These are phyloP conservation scores for Mesotaenium endlicherianum DNA, from an alignment of 139 green algal genomes.

Conservation along the genomic window DNA sequence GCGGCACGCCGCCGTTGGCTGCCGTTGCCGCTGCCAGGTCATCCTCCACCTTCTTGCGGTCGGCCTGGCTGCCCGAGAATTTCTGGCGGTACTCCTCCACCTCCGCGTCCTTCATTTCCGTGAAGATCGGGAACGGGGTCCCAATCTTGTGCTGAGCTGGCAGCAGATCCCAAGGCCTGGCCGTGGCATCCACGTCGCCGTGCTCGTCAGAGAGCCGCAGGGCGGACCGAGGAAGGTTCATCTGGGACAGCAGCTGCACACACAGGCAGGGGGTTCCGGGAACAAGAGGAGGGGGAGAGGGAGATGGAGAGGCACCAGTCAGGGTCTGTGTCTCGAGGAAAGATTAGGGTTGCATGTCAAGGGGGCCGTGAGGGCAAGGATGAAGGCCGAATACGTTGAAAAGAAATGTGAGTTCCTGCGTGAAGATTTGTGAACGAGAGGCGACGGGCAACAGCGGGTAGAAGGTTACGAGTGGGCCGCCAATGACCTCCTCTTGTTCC, in stretches of 20 bases:
- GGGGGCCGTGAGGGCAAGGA: no score
- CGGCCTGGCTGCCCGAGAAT: slow-evolving; percentile 46
- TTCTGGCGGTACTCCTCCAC: slow-evolving; percentile 15
- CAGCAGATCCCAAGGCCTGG: slow-evolving; percentile 50
- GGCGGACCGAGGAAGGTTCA: slow-evolving; percentile 31
- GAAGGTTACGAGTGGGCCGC: no score
- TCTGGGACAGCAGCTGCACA: slow-evolving; percentile 27
- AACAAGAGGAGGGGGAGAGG: neutral
- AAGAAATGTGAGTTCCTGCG: no score
- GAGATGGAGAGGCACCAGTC: neutral
- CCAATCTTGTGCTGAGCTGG: slow-evolving; percentile 70
- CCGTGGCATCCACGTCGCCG: neutral
- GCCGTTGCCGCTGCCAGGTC: neutral
- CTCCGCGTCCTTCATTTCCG: slow-evolving; percentile 47
- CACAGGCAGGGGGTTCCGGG: neutral
- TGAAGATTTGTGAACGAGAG: no score
- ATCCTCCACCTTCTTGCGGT: neutral
- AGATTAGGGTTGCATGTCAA: no score
- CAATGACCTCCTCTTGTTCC: no score
- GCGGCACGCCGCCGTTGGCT: no score
- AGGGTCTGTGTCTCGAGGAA: no score
- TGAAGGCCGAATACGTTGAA: no score
- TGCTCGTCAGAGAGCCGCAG: slow-evolving; percentile 7
- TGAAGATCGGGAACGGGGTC: slow-evolving; percentile 64
- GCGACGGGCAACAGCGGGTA: no score